Evolutionary conservation across 169 alveolate genomes (phyloP).

Genomic region (Plasmodium blacklocki): DNA sequence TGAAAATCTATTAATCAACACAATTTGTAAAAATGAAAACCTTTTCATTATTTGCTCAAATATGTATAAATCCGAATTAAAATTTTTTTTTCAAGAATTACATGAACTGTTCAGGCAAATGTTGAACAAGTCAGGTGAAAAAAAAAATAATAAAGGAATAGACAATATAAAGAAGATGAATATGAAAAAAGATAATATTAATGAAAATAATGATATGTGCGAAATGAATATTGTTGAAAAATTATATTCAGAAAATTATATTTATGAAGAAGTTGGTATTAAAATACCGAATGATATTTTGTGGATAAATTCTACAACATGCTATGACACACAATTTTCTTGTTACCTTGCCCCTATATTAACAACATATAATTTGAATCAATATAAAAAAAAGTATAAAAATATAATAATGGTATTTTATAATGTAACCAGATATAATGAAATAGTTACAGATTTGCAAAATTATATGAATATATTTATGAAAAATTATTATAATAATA

Average conservation of each 20-base stretch:
- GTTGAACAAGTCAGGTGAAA: neutral
- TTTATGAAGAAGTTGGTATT: conserved; percentile 8
- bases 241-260: conserved; percentile 51
- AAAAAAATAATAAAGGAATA: neutral
- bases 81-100: conserved; percentile 5
- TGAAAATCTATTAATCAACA: conserved; percentile 44
- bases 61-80: conserved; percentile 27
- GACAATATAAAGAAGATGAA: too few relatives aligned
- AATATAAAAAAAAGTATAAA: conserved; percentile 45
- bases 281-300: conserved; percentile 53
- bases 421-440: conserved; percentile 17
- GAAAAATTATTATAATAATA: conserved; percentile 14
- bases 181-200: too few relatives aligned
- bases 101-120: conserved; percentile 36
- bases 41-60: conserved; percentile 65
- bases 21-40: conserved; percentile 43
- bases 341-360: conserved; percentile 33
- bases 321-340: conserved; percentile 17
- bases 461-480: conserved; percentile 26
- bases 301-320: conserved; percentile 36
- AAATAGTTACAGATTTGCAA: conserved; percentile 19
- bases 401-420: conserved; percentile 49
- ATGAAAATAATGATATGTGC: neutral
- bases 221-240: neutral
- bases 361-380: conserved; percentile 34